Evolutionary conservation across 2,329 filamentous ascomycete species (phyloP).

Genomic region (Trichoderma gracile): DNA sequence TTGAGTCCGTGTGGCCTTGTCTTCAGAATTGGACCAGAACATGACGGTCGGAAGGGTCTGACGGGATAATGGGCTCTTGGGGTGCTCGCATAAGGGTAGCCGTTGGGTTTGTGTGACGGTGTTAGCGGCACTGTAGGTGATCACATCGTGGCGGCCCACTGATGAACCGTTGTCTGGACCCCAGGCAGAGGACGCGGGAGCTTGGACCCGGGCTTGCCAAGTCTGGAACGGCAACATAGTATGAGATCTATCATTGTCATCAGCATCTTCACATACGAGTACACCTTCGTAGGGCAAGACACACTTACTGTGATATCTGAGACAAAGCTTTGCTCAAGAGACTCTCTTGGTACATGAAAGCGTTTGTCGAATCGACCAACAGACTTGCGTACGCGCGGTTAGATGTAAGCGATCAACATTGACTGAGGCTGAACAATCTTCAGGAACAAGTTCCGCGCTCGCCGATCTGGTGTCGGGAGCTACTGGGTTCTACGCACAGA

Average conservation of each 20-base stretch:
- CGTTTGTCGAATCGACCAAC: too few species aligned
- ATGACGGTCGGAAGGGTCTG: neutral
- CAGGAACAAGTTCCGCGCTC: conserved; percentile 1
- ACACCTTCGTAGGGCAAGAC: too few species aligned
- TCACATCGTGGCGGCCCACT: conserved; percentile 18
- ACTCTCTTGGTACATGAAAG: too few species aligned
- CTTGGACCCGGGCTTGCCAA: neutral
- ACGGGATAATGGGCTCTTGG: neutral
- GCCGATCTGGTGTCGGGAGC: conserved; percentile 15
- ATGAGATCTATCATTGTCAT: neutral
- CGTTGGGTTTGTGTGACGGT: conserved; percentile 17
- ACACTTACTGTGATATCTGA: too few species aligned
- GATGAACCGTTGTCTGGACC: neutral
- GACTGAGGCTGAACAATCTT: neutral
- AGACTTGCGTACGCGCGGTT: too few species aligned
- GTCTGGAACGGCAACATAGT: too few species aligned
- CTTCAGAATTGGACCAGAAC: neutral
- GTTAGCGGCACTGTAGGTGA: conserved; percentile 19
- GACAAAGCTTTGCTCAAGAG: too few species aligned
- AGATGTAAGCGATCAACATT: neutral
- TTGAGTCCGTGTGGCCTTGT: conserved; percentile 1
- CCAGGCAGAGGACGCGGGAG: neutral
- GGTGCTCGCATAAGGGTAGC: neutral
- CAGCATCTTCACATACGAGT: too few species aligned
- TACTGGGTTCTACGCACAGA: neutral